A percentile compares a stretch with the other conserved stretches of the same genome.
Evolutionary conservation across 306 rosid species (phyloP).

Genomic region (Corylus avellana): DNA sequence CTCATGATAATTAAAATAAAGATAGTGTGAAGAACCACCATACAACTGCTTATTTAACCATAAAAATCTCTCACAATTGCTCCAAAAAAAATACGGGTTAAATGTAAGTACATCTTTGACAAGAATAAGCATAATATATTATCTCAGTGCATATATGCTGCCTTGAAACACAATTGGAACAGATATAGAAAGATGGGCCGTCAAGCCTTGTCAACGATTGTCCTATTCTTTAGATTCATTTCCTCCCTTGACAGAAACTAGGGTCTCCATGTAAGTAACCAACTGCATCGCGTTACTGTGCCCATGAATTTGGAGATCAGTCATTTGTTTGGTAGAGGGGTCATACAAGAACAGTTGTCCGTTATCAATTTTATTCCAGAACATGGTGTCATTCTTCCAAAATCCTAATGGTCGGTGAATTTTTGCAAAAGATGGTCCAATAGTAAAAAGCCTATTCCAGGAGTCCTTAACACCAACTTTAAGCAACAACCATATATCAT

Average conservation of each 20-base stretch:
- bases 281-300: neutral
- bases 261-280: neutral
- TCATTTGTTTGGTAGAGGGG: neutral
- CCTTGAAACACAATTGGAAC: too few relatives aligned
- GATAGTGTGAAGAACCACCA: too few relatives aligned
- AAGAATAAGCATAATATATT: too few relatives aligned
- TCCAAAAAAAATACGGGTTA: too few relatives aligned
- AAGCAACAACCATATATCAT: neutral
- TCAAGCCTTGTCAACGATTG: too few relatives aligned
- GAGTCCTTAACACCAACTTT: neutral
- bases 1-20: too few relatives aligned
- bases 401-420: neutral
- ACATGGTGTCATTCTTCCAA: neutral
- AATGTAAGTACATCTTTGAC: too few relatives aligned
- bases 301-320: neutral
- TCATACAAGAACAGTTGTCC: neutral
- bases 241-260: neutral
- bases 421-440: neutral
- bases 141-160: too few relatives aligned
- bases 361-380: neutral
- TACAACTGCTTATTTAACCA: too few relatives aligned
- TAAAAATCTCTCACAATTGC: too few relatives aligned
- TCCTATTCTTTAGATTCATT: neutral
- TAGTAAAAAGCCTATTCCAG: neutral
- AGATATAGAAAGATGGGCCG: too few relatives aligned